Evolutionary conservation across 1,284 basidiomycete genomes (phyloP).

Genomic region (Leccinum holopus): DNA sequence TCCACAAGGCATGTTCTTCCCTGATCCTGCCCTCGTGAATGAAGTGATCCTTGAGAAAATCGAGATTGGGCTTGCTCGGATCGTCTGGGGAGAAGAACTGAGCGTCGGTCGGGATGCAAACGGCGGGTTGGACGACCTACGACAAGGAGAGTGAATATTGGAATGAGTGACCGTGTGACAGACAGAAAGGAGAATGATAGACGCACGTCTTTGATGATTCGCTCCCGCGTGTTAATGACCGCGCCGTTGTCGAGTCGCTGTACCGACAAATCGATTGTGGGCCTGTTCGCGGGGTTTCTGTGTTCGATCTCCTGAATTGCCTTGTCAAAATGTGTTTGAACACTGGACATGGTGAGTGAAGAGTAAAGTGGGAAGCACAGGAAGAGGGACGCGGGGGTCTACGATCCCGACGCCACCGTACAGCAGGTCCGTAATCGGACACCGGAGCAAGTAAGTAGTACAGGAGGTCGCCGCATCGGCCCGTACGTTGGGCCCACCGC

Average conservation of each 20-base stretch:
- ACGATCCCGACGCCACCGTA: conserved; percentile 8
- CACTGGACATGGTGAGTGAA: conserved; percentile 37
- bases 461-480: not conserved
- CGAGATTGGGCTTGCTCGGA: conserved; percentile 86
- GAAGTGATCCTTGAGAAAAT: conserved; percentile 98
- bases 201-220: conserved; percentile 78
- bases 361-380: conserved; percentile 10
- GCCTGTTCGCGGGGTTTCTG: conserved; percentile 48
- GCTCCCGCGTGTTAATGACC: conserved; percentile 80
- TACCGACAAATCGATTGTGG: conserved; percentile 81
- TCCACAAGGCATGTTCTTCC: conserved; percentile 89
- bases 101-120: conserved; percentile 80
- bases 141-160: not conserved
- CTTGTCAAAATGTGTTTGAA: conserved; percentile 59
- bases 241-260: conserved; percentile 87
- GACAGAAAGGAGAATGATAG: not conserved
- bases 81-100: conserved; percentile 89
- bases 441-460: not conserved
- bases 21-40: conserved; percentile 92
- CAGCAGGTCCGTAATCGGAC: conserved; percentile 24
- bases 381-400: conserved; percentile 3
- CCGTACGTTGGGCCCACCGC: not conserved
- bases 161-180: conserved; percentile 5
- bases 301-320: conserved; percentile 73
- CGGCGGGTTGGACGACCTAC: conserved; percentile 15